Conservation (phyloP, 495 filamentous ascomycete species). For the Choiromyces venosus region DNA sequence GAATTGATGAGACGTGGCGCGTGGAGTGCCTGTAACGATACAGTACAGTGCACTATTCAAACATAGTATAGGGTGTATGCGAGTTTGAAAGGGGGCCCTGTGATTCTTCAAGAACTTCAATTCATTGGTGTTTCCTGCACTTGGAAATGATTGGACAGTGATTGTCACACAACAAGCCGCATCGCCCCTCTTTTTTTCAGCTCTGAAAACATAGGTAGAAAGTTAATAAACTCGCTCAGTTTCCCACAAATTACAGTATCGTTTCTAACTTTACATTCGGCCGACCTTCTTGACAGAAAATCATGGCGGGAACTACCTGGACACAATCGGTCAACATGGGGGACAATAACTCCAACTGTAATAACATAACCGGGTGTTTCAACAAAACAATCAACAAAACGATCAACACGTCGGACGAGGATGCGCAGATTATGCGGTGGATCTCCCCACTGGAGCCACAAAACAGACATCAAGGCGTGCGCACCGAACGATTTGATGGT, state of each 20-base stretch:
- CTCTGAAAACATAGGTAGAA: no score
- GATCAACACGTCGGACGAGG: background rate
- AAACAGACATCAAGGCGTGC: background rate
- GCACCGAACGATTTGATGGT: background rate
- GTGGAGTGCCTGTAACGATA: no score
- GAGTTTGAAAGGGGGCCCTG: background rate
- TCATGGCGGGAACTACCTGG: background rate
- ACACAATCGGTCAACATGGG: background rate
- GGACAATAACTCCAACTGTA: background rate
- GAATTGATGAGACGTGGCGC: no score
- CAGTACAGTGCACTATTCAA: no score
- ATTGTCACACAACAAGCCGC: background rate
- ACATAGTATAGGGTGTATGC: no score
- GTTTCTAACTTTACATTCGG: background rate
- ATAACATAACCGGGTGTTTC: background rate
- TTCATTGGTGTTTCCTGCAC: no score
- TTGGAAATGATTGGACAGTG: no score
- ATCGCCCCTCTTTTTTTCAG: background rate
- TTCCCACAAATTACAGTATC: background rate
- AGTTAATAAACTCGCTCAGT: background rate
- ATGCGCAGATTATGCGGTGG: background rate
- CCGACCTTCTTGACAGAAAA: background rate
- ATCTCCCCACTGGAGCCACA: background rate
- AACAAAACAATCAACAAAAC: background rate
- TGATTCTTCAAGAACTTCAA: no score